Evolutionary conservation across 2,329 filamentous ascomycete species (phyloP).

Genomic region (Dendryphion nanum): DNA sequence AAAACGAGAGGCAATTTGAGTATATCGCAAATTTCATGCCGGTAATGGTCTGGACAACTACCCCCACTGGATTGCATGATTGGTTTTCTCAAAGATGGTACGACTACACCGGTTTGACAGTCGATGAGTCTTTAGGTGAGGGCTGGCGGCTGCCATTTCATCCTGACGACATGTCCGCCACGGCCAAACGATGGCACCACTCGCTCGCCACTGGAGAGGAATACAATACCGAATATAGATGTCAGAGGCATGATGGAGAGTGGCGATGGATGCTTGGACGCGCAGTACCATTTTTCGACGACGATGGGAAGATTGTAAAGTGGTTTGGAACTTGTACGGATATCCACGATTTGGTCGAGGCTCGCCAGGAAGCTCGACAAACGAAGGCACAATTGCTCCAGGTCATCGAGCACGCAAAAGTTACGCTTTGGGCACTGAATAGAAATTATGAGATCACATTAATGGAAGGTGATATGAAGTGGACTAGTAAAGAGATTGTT

Average conservation of each 20-base stretch:
- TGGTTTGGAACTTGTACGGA: slow-evolving; percentile 83
- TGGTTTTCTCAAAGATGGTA: slow-evolving; percentile 80
- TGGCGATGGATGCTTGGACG: slow-evolving; percentile 79
- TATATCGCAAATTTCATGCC: slow-evolving; percentile 67
- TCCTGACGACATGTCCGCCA: slow-evolving; percentile 64
- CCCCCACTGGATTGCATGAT: slow-evolving; percentile 63
- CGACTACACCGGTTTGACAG: slow-evolving; percentile 67
- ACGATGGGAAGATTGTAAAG: slow-evolving; percentile 68
- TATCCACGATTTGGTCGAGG: slow-evolving; percentile 71
- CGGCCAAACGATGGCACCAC: slow-evolving; percentile 58
- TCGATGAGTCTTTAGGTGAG: slow-evolving; percentile 61
- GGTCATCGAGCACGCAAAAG: slow-evolving; percentile 72
- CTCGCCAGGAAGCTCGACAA: slow-evolving; percentile 63
- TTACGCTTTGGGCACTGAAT: slow-evolving; percentile 74
- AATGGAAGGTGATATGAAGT: slow-evolving; percentile 65
- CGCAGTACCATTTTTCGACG: slow-evolving; percentile 66
- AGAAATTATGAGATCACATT: slow-evolving; percentile 61
- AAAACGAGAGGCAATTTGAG: slow-evolving; percentile 72
- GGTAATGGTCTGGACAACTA: slow-evolving; percentile 68
- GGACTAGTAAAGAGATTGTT: slow-evolving; percentile 37
- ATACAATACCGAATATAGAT: slow-evolving; percentile 71
- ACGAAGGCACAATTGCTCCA: slow-evolving; percentile 69
- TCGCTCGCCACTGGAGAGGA: slow-evolving; percentile 63
- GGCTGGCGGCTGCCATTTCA: slow-evolving; percentile 67
- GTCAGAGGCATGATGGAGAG: slow-evolving; percentile 62